A percentile compares a stretch with the other conserved stretches of the same genome.
phyloP scores from a whole-genome alignment of 495 filamentous ascomycete genomes.

The Penicillium flavigenum region DNA sequence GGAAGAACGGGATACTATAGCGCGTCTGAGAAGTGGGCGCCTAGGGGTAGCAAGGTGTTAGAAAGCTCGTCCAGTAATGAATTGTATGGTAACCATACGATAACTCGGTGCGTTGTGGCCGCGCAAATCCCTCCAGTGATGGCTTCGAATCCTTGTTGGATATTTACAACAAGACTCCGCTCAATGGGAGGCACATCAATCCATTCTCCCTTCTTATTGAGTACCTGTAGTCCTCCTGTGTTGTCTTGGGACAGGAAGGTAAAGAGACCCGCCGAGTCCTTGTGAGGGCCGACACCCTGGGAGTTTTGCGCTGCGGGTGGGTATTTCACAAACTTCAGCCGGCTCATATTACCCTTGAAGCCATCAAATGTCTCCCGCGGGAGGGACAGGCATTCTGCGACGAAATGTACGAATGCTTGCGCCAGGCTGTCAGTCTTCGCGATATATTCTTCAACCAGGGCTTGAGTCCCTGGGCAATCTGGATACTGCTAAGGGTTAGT shows the following conservation, averaged over 20 bases:
- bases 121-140: slow-evolving; percentile 84
- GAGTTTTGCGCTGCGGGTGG: slow-evolving; percentile 65
- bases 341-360: slow-evolving; percentile 87
- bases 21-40: slow-evolving; percentile 51
- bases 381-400: slow-evolving; percentile 80
- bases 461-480: slow-evolving; percentile 59
- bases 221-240: slow-evolving; percentile 49
- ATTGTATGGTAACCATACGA: slow-evolving; percentile 24
- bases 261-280: slow-evolving; percentile 72
- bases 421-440: slow-evolving; percentile 65
- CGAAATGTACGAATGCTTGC: slow-evolving; percentile 70
- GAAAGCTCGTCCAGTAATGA: neutral
- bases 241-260: slow-evolving; percentile 56
- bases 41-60: slow-evolving; percentile 12
- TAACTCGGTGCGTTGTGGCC: slow-evolving; percentile 81
- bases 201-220: slow-evolving; percentile 51
- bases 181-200: slow-evolving; percentile 48
- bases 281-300: slow-evolving; percentile 84
- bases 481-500: slow-evolving; percentile 43
- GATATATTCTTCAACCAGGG: slow-evolving; percentile 80
- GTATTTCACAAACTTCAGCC: slow-evolving; percentile 92
- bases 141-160: slow-evolving; percentile 87
- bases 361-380: slow-evolving; percentile 69
- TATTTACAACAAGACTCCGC: slow-evolving; percentile 55
- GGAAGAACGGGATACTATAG: slow-evolving; percentile 87